phyloP scores from a whole-genome alignment of 2,329 filamentous ascomycete species.

The Acrocalymma vagum region DNA sequence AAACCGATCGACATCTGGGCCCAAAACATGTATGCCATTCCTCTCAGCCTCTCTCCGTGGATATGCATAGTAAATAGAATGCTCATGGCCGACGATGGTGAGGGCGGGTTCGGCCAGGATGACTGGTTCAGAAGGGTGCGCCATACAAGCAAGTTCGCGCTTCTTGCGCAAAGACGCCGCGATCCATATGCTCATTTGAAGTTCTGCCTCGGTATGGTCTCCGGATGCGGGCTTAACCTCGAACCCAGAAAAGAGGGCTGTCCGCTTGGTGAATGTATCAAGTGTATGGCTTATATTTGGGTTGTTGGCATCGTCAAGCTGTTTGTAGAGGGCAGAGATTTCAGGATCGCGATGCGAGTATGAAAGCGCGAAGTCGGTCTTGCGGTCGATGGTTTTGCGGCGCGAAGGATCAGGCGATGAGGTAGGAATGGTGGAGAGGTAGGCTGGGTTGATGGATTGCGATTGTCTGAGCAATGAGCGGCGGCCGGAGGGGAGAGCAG shows the following conservation, averaged over 20 bases:
- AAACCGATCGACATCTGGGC: slow-evolving; percentile 22
- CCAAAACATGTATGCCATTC: slow-evolving; percentile 25
- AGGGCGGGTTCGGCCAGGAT: slow-evolving; percentile 22
- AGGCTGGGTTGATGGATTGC: slow-evolving; percentile 22
- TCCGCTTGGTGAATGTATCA: slow-evolving; percentile 22
- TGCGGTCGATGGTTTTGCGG: slow-evolving; percentile 17
- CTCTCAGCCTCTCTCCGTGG: slow-evolving; percentile 16
- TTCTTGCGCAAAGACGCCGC: slow-evolving; percentile 28
- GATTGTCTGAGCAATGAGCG: slow-evolving; percentile 20
- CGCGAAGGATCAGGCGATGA: slow-evolving; percentile 11
- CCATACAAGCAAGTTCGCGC: slow-evolving; percentile 17
- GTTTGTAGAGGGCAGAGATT: slow-evolving; percentile 24
- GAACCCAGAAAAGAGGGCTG: slow-evolving; percentile 24
- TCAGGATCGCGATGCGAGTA: slow-evolving; percentile 24
- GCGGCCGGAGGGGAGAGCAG: not conserved
- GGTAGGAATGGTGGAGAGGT: slow-evolving; percentile 20
- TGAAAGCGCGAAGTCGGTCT: slow-evolving; percentile 25
- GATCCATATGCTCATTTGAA: slow-evolving; percentile 27
- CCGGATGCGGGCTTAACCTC: slow-evolving; percentile 22
- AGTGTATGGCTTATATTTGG: slow-evolving; percentile 15
- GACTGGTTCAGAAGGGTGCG: slow-evolving; percentile 11
- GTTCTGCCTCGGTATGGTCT: slow-evolving; percentile 19
- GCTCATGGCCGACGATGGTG: slow-evolving; percentile 24
- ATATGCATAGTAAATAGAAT: slow-evolving; percentile 27
- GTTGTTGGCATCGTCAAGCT: slow-evolving; percentile 15